Evolutionary conservation across 345 rosid species (phyloP).

Genomic region (Anacardium occidentale): DNA sequence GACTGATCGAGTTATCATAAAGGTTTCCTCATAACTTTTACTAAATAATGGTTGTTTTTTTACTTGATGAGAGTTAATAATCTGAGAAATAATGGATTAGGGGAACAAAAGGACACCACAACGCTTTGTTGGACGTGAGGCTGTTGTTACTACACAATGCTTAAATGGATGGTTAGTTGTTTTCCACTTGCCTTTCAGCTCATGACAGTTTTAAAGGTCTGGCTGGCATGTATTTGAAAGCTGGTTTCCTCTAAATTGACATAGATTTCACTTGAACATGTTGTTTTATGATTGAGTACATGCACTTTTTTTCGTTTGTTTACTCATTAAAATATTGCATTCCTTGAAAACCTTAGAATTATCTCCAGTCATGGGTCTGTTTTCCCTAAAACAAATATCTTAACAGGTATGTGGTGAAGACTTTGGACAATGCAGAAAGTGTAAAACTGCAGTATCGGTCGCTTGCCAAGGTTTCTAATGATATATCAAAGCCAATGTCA

Average conservation of each 20-base stretch:
- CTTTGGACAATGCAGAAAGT: constrained; percentile 86
- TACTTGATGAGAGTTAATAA: constrained; percentile 18
- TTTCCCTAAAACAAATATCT: constrained; percentile 2
- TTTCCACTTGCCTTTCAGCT: not conserved
- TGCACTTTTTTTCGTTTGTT: not conserved
- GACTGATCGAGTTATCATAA: constrained; percentile 82
- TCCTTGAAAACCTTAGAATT: not conserved
- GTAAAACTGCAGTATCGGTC: constrained; percentile 89
- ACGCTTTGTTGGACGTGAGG: constrained; percentile 92
- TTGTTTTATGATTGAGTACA: not conserved
- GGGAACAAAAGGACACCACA: constrained; percentile 95
- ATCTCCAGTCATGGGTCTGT: not conserved
- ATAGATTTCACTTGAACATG: too few relatives aligned
- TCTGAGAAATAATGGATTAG: constrained; percentile 37
- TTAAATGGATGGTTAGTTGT: constrained; percentile 84
- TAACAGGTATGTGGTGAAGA: constrained; percentile 88
- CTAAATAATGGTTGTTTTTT: constrained; percentile 6
- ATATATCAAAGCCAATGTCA: constrained; percentile 38
- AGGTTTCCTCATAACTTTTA: constrained; percentile 40
- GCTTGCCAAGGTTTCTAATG: constrained; percentile 63
- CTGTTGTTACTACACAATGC: constrained; percentile 90
- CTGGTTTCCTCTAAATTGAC: not conserved
- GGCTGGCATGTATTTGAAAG: not conserved
- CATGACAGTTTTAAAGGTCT: not conserved
- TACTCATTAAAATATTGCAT: not conserved